Percentiles rank a stretch among this genome's conserved stretches.
These are phyloP conservation scores for Fraxinus anomala DNA, from an alignment of 257 asterid genomes.

Conservation along the genomic window DNA sequence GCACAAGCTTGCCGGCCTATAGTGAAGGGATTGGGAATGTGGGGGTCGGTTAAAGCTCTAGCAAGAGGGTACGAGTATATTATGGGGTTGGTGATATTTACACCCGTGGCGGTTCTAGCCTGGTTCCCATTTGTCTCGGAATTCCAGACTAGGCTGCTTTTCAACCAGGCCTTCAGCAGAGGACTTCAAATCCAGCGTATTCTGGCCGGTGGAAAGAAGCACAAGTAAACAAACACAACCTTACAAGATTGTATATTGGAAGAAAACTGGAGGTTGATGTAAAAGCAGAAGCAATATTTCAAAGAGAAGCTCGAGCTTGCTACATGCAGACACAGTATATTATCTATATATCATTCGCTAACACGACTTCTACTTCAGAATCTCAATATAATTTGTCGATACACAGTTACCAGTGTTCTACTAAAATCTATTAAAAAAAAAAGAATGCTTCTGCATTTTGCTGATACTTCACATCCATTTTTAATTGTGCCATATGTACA, in stretches of 20 bases:
- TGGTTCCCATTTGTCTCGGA: conserved; percentile 95
- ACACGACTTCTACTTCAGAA: not conserved
- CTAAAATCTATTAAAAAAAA: not conserved
- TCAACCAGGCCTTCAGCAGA: conserved; percentile 98
- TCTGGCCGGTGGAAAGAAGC: conserved; percentile 88
- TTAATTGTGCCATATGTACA: not conserved
- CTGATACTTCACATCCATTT: not conserved
- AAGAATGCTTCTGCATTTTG: not conserved
- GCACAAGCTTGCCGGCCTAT: conserved; percentile 79
- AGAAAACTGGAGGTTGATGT: not conserved
- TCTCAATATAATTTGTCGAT: not conserved
- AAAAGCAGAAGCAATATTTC: not conserved
- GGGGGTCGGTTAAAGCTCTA: conserved; percentile 87
- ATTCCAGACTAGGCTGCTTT: conserved; percentile 87
- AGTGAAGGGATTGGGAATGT: conserved; percentile 71
- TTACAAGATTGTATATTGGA: not conserved
- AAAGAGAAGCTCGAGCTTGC: not conserved
- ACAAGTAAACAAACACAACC: conserved; percentile 40
- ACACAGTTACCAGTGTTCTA: not conserved
- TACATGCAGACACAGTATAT: not conserved
- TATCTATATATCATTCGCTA: not conserved
- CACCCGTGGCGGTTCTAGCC: conserved; percentile 76
- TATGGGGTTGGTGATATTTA: conserved; percentile 70
- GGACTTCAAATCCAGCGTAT: conserved; percentile 90
- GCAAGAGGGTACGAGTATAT: conserved; percentile 89